phyloP scores from a whole-genome alignment of 495 filamentous ascomycete genomes.

The Pyrenula massariospora region DNA sequence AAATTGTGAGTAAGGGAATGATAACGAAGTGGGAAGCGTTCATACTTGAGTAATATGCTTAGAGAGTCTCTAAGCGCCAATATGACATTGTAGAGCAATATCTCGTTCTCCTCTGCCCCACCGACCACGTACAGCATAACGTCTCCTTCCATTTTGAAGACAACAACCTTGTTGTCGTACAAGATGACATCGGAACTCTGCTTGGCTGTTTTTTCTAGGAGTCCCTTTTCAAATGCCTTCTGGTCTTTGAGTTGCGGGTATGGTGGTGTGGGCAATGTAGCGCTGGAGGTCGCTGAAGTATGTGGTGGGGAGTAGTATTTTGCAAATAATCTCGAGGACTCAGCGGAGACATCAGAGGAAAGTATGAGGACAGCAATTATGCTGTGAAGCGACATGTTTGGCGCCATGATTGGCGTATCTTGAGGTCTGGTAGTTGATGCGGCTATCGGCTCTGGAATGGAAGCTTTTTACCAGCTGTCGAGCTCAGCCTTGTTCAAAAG shows the following conservation, averaged over 20 bases:
- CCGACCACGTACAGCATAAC: conserved; percentile 96
- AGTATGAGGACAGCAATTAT: conserved; percentile 89
- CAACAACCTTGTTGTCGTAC: conserved; percentile 87
- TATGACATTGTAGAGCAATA: conserved; percentile 87
- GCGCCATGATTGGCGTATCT: conserved; percentile 24
- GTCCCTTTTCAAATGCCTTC: conserved; percentile 89
- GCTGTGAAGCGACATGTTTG: conserved; percentile 74
- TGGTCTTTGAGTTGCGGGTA: conserved; percentile 88
- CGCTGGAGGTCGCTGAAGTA: conserved; percentile 43
- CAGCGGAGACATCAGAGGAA: conserved; percentile 48
- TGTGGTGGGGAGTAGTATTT: conserved; percentile 94
- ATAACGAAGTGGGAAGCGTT: conserved; percentile 2
- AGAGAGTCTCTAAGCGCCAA: conserved; percentile 79
- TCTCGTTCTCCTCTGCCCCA: conserved; percentile 88
- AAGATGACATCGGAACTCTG: conserved; percentile 89
- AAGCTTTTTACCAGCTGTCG: neutral
- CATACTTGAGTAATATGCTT: conserved; percentile 85
- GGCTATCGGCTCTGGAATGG: neutral
- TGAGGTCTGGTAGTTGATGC: neutral
- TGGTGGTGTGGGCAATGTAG: conserved; percentile 58
- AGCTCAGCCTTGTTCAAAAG: neutral
- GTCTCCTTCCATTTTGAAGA: conserved; percentile 96
- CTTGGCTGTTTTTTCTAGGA: conserved; percentile 94
- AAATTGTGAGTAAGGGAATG: conserved; percentile 1
- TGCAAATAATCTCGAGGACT: conserved; percentile 79